These are phyloP conservation scores for Lasiosphaeria hispida DNA, from an alignment of 495 filamentous ascomycete genomes.

Conservation along the genomic window DNA sequence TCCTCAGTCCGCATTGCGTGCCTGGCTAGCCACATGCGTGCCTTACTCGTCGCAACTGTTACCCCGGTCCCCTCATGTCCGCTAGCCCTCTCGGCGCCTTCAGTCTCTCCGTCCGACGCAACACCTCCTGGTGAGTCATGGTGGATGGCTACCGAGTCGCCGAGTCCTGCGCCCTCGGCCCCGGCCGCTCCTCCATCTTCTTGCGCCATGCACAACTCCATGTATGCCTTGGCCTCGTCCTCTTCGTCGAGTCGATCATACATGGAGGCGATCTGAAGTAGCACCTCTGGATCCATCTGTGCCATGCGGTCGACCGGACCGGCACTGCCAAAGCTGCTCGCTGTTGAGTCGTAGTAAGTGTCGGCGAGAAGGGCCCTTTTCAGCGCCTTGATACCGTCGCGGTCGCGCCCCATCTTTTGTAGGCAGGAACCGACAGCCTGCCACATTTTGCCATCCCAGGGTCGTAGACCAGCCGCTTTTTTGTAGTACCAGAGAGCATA, in stretches of 20 bases:
- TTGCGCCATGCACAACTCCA: constrained; percentile 91
- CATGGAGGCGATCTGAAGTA: constrained; percentile 85
- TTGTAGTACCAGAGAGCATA: constrained; percentile 98
- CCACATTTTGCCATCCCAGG: constrained; percentile 99
- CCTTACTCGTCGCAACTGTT: constrained; percentile 84
- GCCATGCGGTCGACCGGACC: constrained; percentile 34
- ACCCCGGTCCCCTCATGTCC: constrained; percentile 66
- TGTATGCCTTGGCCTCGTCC: constrained; percentile 81
- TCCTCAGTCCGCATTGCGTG: constrained; percentile 73
- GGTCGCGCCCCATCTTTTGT: constrained; percentile 75
- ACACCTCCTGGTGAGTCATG: constrained; percentile 46
- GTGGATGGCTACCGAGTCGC: constrained; percentile 49
- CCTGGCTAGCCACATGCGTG: constrained; percentile 88
- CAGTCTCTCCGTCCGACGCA: constrained; percentile 51
- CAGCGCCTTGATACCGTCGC: constrained; percentile 88
- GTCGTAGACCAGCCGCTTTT: constrained; percentile 82
- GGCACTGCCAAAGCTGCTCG: constrained; percentile 46
- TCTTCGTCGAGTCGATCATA: constrained; percentile 75
- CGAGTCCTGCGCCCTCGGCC: constrained; percentile 31
- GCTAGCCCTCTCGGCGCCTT: constrained; percentile 38
- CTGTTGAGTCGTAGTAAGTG: constrained; percentile 66
- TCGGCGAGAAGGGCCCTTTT: constrained; percentile 87
- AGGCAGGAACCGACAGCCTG: constrained; percentile 90
- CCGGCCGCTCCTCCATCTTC: constrained; percentile 60
- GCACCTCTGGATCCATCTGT: constrained; percentile 84